Evolutionary conservation across 2,329 filamentous ascomycete genomes (phyloP), one percentile per base, ranked within the genome.

Genomic region (Aspergillus caelatus): DNA sequence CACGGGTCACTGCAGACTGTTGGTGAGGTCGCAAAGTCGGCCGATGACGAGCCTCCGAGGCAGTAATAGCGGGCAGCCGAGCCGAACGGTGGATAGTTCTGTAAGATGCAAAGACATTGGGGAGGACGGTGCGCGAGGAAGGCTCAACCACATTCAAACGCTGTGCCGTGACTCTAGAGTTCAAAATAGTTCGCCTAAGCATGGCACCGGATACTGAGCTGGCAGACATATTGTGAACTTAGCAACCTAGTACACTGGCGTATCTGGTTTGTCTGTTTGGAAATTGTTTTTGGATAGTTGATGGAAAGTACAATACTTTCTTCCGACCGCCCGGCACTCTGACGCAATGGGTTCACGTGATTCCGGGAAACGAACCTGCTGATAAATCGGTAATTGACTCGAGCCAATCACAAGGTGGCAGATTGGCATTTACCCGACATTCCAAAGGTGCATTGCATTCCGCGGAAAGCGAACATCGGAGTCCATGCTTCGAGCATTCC

Each of bases 11-110:
- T 8, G 70, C 65, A 26, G 74, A 74, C 55, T 81, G 81, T 64
- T 82, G 80, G 52, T 74, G 68, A 30, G 79, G 77, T 41, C 77
- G 77, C 68, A 84, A 66, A 10, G 75, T 80, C 36, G 83, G 83
- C 71, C 83, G 76, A 60, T 74, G 79, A 64, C 77, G 79, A 48
- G 78, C 71, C 68, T 81, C 79, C 48, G 83, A 83, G 36, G 82
- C 76, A 65, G 82, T 81, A 67, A 84, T 77, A 11, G 81, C 79
- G 28, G 82, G 80, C 61, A 82, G 68, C 65, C 80, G 74, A 45
- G 79, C 75, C 50, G 78, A 79, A 65, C 79, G 81, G 66, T 82
- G 79, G 34, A 82, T 71, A 61, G 69, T 75, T 73, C 80, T 77
- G 62, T 73, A 75, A 16, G 70, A 68, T 59, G 66, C 70, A 59